Base-by-base conservation (phyloP, 1,284 basidiomycete genomes). In the Trametes sp. region DNA sequence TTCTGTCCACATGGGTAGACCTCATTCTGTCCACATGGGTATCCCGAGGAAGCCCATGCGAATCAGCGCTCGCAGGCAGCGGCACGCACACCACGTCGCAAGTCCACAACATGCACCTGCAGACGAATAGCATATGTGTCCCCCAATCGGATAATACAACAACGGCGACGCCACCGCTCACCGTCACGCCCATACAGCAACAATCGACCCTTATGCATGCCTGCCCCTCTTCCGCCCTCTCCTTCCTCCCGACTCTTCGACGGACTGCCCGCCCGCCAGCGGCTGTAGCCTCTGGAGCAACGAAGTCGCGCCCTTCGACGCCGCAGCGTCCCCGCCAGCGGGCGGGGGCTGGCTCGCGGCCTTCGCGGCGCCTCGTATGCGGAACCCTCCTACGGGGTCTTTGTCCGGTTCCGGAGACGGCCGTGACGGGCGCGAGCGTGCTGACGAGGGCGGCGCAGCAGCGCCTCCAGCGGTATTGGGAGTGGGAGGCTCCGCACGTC, bases 281-380 rank as follows among this genome's bases (percentile, higher is more conserved):
- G 66, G 65, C 41, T 77, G 72, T 67, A 86, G 68, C 68, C 85
- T 79, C 55, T 84, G 76, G 62, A 87, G 71, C 45, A 87, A 71
- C 38, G 78, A 72, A 16, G 73, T 64, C 44, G 64, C 24, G 19
- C 54, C 44, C 58, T 52, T 66, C 48, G 33, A 53, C 54, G 48
- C 57, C 35, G 31, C 24, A 33, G 29, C 55, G n/a, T 45, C 54
- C 21, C 48, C 52, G 8, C 9, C 42, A 11, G 31, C 23, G 26
- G 64, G 48, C 11, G 63, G 56, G 13, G 33, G 61, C n/a, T 54
- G 63, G 49, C 35, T 44, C 14, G 54, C 65, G 21, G 72, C 71
- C 52, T 64, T 76, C 41, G 85, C 86, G 24, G 87, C 86, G 45
- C 87, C 87, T 69, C 83, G 84, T 64, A 87, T 86, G 66, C 82